These are phyloP conservation scores for Erythrophleum ivorense DNA, from an alignment of 331 rosid species.

Conservation along the genomic window DNA sequence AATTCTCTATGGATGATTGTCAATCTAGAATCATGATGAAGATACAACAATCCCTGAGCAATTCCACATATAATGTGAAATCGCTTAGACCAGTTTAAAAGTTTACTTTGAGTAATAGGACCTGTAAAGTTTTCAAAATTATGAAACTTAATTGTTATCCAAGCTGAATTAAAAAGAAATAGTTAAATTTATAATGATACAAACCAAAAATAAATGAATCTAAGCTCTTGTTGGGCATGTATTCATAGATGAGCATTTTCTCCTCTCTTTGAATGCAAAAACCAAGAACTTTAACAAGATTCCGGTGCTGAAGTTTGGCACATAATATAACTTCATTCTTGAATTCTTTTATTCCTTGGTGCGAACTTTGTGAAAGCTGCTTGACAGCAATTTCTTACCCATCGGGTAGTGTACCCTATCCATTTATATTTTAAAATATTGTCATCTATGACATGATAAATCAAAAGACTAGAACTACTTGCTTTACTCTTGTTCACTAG, in stretches of 20 bases:
- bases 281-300: slow-evolving; percentile 59
- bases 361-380: background rate
- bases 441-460: background rate
- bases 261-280: slow-evolving; percentile 54
- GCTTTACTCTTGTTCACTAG: background rate
- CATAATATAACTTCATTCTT: slow-evolving; percentile 46
- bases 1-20: slow-evolving; percentile 46
- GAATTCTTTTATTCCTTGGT: slow-evolving; percentile 37
- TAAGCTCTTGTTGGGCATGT: slow-evolving; percentile 49
- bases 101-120: background rate
- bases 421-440: background rate
- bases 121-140: background rate
- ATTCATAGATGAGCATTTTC: slow-evolving; percentile 56
- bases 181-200: background rate
- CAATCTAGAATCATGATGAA: slow-evolving; percentile 54
- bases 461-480: background rate
- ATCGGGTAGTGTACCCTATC: background rate
- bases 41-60: slow-evolving; percentile 49
- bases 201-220: slow-evolving; percentile 55
- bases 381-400: slow-evolving; percentile 34
- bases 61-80: slow-evolving; percentile 35
- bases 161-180: background rate
- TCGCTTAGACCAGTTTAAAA: slow-evolving; percentile 46
- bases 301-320: slow-evolving; percentile 51
- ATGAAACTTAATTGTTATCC: background rate